Conservation (phyloP, 2,329 filamentous ascomycete genomes). For the Nemania serpens region DNA sequence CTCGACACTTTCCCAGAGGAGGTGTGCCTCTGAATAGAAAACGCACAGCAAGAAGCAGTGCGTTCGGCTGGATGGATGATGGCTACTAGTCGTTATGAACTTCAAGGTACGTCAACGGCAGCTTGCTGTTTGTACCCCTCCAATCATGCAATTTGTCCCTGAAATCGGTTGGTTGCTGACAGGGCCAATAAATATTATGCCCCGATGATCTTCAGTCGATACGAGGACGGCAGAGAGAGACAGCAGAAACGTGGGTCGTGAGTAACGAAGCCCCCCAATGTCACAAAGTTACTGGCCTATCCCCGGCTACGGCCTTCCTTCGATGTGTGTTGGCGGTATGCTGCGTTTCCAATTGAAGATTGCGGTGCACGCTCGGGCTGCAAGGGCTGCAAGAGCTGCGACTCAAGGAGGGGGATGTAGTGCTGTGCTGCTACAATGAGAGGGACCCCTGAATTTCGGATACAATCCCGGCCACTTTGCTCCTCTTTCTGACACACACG, state of each 20-base stretch:
- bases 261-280: constrained; percentile 18
- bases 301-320: constrained; percentile 9
- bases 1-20: background rate
- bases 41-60: constrained; percentile 1
- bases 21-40: constrained; percentile 1
- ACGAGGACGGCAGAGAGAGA: constrained; percentile 19
- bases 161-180: constrained; percentile 19
- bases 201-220: constrained; percentile 16
- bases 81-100: background rate
- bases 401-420: constrained; percentile 12
- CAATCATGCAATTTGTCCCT: constrained; percentile 9
- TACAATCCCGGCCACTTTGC: constrained; percentile 12
- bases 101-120: constrained; percentile 9
- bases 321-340: constrained; percentile 16
- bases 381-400: background rate
- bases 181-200: constrained; percentile 16
- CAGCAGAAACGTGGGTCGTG: constrained; percentile 22
- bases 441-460: constrained; percentile 19
- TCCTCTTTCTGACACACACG: background rate
- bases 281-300: constrained; percentile 22
- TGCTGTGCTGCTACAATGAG: constrained; percentile 17
- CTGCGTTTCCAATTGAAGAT: constrained; percentile 16
- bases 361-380: constrained; percentile 15
- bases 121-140: constrained; percentile 15
- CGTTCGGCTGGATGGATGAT: background rate